Percentiles rank a stretch among this genome's conserved stretches.
Conservation (phyloP, 257 asterid genomes). For the Scutellaria minor region DNA sequence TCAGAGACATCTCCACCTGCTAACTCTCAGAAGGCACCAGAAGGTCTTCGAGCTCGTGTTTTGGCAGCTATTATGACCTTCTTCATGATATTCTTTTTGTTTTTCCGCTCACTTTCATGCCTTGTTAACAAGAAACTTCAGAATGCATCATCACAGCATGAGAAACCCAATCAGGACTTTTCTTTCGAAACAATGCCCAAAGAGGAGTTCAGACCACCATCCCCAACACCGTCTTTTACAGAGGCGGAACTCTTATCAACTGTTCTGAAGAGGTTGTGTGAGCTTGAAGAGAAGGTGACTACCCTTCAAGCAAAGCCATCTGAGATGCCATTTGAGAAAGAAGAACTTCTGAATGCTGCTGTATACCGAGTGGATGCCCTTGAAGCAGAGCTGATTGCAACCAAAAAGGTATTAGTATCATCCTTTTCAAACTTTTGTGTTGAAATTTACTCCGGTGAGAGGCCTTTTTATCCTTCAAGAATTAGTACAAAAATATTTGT, state of each 20-base stretch:
- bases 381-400: slow-evolving; percentile 95
- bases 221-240: slow-evolving; percentile 74
- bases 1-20: slow-evolving; percentile 50
- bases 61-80: slow-evolving; percentile 70
- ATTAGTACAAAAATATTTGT: neutral
- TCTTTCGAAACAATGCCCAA: slow-evolving; percentile 50
- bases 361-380: slow-evolving; percentile 97
- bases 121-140: slow-evolving; percentile 59
- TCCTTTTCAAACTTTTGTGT: neutral
- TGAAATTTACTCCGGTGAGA: neutral
- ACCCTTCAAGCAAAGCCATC: slow-evolving; percentile 87
- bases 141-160: slow-evolving; percentile 47
- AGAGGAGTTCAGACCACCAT: slow-evolving; percentile 84
- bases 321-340: slow-evolving; percentile 95
- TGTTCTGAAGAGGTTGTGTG: slow-evolving; percentile 81
- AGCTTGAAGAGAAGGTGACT: slow-evolving; percentile 80
- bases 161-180: slow-evolving; percentile 52
- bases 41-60: slow-evolving; percentile 58
- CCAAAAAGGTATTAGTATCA: slow-evolving; percentile 71
- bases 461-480: neutral
- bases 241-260: slow-evolving; percentile 82
- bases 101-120: slow-evolving; percentile 58
- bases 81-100: slow-evolving; percentile 65
- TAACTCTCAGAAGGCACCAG: slow-evolving; percentile 57
- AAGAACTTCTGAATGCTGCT: slow-evolving; percentile 91